A percentile compares a stretch with the other conserved stretches of the same genome.
Conservation (phyloP, 768 basidiomycete genomes). For the Serendipita sp. region DNA sequence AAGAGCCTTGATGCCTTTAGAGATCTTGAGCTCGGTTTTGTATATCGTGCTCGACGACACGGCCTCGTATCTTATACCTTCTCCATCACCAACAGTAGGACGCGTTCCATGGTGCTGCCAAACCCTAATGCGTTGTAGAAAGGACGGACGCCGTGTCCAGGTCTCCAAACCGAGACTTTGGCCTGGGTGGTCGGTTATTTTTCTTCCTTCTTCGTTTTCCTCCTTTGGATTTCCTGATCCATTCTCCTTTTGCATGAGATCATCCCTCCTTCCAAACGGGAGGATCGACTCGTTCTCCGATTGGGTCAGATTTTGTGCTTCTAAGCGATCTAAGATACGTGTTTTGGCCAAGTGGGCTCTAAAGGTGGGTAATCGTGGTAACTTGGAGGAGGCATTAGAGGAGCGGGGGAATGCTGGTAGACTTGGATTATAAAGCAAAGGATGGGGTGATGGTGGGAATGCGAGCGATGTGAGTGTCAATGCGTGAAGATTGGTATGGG, state of each 20-base stretch:
- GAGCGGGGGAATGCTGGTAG: not conserved
- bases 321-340: not conserved
- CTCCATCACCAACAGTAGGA: not conserved
- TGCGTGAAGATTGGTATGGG: constrained; percentile 1
- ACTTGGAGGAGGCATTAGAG: constrained; percentile 1
- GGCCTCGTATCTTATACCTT: not conserved
- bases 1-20: not conserved
- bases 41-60: not conserved
- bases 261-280: not conserved
- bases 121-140: not conserved
- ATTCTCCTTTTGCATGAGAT: not conserved
- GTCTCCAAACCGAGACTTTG: not conserved
- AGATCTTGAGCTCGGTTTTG: not conserved
- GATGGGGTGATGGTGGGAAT: constrained; percentile 4
- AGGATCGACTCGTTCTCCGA: constrained; percentile 3
- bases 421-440: not conserved
- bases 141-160: not conserved
- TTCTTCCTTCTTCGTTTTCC: not conserved
- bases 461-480: constrained; percentile 2
- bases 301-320: constrained; percentile 1
- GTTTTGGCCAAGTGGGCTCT: constrained; percentile 2
- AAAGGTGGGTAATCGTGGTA: constrained; percentile 4
- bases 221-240: not conserved
- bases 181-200: constrained; percentile 1
- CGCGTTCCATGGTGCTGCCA: not conserved